phyloP scores from a whole-genome alignment of 768 basidiomycete genomes.

The Boletus vinaceobasis region DNA sequence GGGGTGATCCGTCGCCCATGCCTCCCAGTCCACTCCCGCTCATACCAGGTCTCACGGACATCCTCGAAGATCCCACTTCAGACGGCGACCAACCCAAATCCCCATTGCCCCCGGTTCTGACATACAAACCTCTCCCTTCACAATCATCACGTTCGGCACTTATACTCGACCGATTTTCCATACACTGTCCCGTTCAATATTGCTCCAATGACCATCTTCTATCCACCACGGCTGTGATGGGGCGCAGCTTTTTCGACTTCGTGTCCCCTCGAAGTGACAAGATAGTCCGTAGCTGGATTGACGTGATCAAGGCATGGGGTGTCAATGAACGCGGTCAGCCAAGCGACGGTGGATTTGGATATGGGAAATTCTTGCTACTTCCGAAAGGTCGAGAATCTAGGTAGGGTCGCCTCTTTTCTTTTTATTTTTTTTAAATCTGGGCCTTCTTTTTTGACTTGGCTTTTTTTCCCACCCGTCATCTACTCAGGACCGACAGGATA shows the following conservation, averaged over 20 bases:
- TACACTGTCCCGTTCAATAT: constrained; percentile 62
- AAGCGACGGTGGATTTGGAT: constrained; percentile 82
- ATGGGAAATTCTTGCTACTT: constrained; percentile 62
- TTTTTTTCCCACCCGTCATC: background rate
- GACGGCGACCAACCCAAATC: constrained; percentile 4
- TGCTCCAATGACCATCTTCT: constrained; percentile 73
- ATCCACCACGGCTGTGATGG: constrained; percentile 53
- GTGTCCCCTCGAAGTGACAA: constrained; percentile 61
- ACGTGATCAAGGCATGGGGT: constrained; percentile 77
- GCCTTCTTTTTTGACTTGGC: background rate
- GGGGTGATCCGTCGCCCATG: constrained; percentile 67
- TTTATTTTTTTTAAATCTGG: background rate
- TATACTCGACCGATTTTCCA: constrained; percentile 75
- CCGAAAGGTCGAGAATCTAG: constrained; percentile 60
- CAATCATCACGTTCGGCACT: constrained; percentile 76
- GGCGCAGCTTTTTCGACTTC: constrained; percentile 73
- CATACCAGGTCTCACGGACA: constrained; percentile 17
- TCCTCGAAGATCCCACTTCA: constrained; percentile 5
- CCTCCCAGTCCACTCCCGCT: constrained; percentile 45
- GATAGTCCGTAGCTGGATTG: constrained; percentile 70
- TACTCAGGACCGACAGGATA: constrained; percentile 23
- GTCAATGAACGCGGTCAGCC: constrained; percentile 83
- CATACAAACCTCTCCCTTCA: constrained; percentile 61
- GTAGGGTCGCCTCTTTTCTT: constrained; percentile 21
- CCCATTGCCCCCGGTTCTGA: constrained; percentile 32